Evolutionary conservation across 108 stramenopile species (phyloP), one percentile per base, ranked within the genome.

Genomic region (Conticribra guillardii): DNA sequence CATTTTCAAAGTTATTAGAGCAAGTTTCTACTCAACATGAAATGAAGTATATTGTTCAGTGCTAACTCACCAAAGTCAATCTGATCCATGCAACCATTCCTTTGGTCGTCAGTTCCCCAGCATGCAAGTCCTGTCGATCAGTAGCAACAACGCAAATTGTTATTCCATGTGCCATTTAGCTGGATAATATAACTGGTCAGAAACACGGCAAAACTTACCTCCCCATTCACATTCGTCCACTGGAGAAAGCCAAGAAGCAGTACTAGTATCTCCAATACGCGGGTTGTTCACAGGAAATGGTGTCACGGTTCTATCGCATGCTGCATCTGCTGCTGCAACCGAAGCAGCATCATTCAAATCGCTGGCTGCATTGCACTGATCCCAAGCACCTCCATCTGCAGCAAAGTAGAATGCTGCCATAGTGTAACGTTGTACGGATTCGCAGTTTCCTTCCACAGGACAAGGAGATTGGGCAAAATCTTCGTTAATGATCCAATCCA

Each of bases 161-260:
- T n/a, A n/a, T n/a, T n/a, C n/a, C n/a, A n/a, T n/a, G n/a, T n/a
- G n/a, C n/a, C n/a, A n/a, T n/a, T n/a, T n/a, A n/a, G n/a, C n/a
- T n/a, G n/a, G n/a, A n/a, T n/a, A n/a, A n/a, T n/a, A n/a, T n/a
- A n/a, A n/a, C n/a, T n/a, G n/a, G n/a, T n/a, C n/a, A n/a, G n/a
- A n/a, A n/a, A n/a, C n/a, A n/a, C n/a, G n/a, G n/a, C 83, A 80
- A 2, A 24, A 67, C 47, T 85, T 18, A 48, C 85, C 90, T 67
- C 81, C 90, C 90, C 90, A 91, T 45, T 65, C 31, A 57, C 90
- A 91, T 66, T 85, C 82, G 14, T 41, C 63, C 5, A 32, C 60
- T 2, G 84, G 79, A 26, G 84, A 79, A 59, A 91, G 55, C 90
- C 87, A 91, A 3, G 90, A 83, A 54, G 85, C 45, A 0, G 77